These are phyloP conservation scores for Daldinia grandis DNA, from an alignment of 495 filamentous ascomycete genomes.

Conservation along the genomic window DNA sequence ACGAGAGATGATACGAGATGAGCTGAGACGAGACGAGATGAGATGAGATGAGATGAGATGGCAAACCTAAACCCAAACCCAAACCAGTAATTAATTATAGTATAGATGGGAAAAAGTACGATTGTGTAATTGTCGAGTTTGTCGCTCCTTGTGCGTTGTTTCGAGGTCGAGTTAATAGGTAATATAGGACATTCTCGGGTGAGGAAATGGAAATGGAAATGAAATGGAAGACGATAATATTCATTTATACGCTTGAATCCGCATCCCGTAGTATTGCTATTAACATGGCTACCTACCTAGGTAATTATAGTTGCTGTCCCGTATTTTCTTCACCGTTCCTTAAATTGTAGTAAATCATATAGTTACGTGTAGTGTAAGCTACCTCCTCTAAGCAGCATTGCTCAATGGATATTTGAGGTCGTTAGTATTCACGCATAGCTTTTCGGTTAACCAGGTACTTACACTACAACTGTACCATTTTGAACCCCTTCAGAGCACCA, in stretches of 20 bases:
- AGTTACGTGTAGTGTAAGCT: too few species aligned
- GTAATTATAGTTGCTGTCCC: too few species aligned
- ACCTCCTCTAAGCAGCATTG: too few species aligned
- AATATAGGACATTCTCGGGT: neutral
- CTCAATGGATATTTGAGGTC: too few species aligned
- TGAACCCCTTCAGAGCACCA: too few species aligned
- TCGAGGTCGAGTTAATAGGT: neutral
- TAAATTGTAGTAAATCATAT: too few species aligned
- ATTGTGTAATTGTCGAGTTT: conserved; percentile 1
- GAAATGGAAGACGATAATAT: neutral
- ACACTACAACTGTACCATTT: too few species aligned
- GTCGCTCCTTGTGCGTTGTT: neutral
- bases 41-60: neutral
- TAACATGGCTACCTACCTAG: too few species aligned
- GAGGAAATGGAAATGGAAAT: neutral
- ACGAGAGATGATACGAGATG: too few species aligned
- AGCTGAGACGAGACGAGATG: neutral
- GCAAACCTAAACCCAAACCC: neutral
- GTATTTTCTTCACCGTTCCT: too few species aligned
- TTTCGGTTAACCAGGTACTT: too few species aligned
- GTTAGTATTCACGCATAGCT: too few species aligned
- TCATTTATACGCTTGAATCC: neutral
- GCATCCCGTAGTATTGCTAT: neutral
- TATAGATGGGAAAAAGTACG: conserved; percentile 4
- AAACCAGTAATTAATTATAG: conserved; percentile 2